Evolutionary conservation across 805 yeast genomes (phyloP).

Genomic region (Pichia gijzeniarum): DNA sequence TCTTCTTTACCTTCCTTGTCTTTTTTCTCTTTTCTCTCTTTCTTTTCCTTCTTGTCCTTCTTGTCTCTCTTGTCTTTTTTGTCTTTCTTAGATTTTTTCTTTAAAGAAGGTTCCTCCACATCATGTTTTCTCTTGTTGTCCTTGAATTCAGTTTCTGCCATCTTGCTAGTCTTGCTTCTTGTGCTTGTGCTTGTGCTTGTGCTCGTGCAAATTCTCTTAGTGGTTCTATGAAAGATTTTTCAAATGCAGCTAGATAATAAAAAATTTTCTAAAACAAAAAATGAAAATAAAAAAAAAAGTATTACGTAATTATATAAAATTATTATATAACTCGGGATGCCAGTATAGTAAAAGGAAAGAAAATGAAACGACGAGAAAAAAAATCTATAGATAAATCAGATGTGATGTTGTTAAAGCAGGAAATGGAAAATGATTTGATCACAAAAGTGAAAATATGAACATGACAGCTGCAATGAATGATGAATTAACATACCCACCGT

Average conservation of each 20-base stretch:
- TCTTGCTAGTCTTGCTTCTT: slow-evolving; percentile 10
- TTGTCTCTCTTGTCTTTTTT: slow-evolving; percentile 24
- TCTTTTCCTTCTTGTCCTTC: slow-evolving; percentile 25
- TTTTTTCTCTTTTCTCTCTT: slow-evolving; percentile 30
- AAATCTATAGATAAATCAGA: too few relatives aligned
- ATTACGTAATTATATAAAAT: background rate
- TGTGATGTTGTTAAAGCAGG: background rate
- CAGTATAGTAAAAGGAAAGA: too few relatives aligned
- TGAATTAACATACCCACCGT: background rate
- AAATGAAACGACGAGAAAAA: too few relatives aligned
- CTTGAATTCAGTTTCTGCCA: slow-evolving; percentile 24
- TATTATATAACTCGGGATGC: too few relatives aligned
- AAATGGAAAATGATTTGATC: background rate
- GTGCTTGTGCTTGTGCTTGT: too few relatives aligned
- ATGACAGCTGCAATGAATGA: slow-evolving; percentile 1
- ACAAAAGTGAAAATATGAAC: background rate
- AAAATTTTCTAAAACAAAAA: background rate
- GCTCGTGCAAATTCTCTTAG: too few relatives aligned
- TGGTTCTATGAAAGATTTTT: too few relatives aligned
- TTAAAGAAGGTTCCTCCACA: slow-evolving; percentile 19
- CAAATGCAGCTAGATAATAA: background rate
- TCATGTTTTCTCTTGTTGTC: slow-evolving; percentile 27
- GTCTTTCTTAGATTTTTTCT: slow-evolving; percentile 27
- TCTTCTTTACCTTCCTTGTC: slow-evolving; percentile 36
- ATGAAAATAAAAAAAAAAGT: background rate